Base-by-base conservation (phyloP, 2,329 filamentous ascomycete species). In the Diaporthe citriasiana region DNA sequence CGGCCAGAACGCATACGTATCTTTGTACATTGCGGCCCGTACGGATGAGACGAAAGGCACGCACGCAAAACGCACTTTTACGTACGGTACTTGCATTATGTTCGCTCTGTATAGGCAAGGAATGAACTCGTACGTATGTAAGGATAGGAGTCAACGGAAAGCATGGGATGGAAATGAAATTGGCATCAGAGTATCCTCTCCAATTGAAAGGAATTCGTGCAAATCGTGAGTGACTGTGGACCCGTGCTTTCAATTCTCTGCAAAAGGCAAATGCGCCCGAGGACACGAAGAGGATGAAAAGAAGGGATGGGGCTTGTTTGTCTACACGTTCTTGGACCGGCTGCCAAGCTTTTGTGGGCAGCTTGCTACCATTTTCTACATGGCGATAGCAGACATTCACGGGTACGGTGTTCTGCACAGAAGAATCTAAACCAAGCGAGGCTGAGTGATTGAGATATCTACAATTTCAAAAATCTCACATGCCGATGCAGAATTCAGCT, bases 111-210 rank as follows among this genome's bases (percentile, higher is more conserved):
- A 53, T 25, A 56, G 53, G 55, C 69, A 55, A 57, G 38, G 50
- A 60, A 73, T 73, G 66, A 66, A 51, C 38, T 56, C 71, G 73
- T 73, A 75, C 71, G 73, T 73, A 71, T 73, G 63, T 73, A 71
- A 56, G 40, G 47, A 71, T 75, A 73, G 71, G 66, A 73, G 42
- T 70, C 45, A 56, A 50, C 65, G 71, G 55, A 25, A 59, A 71
- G 66, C 70, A 73, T 73, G 50, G 71, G 60, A 66, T 71, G 56
- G 70, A 35, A 50, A 73, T 73, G 70, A 60, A 70, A 74, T 72
- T 73, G 63, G 53, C 33, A 59, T 25, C 38, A 60, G 38, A 68
- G 8, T n/a, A 15, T 27, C 33, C 15, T 27, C n/a, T 13, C 8
- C n/a, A 40, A 27, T 35, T 13, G 47, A 27, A 33, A 10, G 13